A percentile compares a stretch with the other conserved stretches of the same genome.
These are phyloP conservation scores for Pythium apleroticum DNA, from an alignment of 352 stramenopile species.

Conservation along the genomic window DNA sequence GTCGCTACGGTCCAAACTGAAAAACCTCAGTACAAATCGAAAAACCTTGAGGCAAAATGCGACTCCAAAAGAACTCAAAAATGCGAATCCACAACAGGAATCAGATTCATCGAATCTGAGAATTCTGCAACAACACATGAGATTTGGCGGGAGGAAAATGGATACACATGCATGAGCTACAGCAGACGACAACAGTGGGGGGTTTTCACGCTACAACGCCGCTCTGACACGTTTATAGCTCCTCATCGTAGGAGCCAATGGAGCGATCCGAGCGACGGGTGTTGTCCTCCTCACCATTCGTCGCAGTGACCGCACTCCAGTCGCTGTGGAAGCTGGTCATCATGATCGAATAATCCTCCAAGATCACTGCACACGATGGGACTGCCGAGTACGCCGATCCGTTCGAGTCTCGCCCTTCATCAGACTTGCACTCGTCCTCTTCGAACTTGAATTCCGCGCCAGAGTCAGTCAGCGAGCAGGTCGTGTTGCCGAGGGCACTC, in stretches of 20 bases:
- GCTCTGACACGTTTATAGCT: neutral
- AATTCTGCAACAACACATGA: too few species aligned
- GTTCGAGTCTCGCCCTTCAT: slow-evolving; percentile 14
- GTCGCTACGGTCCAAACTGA: neutral
- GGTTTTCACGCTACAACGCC: neutral
- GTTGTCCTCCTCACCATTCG: neutral
- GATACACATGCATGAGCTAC: neutral
- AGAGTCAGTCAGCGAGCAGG: neutral
- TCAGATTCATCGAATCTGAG: slow-evolving; percentile 4
- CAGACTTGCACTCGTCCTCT: slow-evolving; percentile 5
- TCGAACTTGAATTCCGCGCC: slow-evolving; percentile 6
- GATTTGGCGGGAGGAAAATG: neutral
- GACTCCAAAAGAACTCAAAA: slow-evolving; percentile 5
- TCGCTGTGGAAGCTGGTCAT: slow-evolving; percentile 12
- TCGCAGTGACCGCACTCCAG: slow-evolving; percentile 9
- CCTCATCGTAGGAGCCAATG: slow-evolving; percentile 7
- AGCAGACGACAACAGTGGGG: neutral
- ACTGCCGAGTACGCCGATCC: slow-evolving; percentile 22
- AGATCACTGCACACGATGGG: slow-evolving; percentile 10
- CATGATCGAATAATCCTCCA: slow-evolving; percentile 5
- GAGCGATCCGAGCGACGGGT: neutral
- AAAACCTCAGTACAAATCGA: slow-evolving; percentile 3
- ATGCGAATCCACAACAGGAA: neutral
- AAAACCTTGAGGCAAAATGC: neutral
- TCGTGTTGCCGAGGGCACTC: neutral